Evolutionary conservation across 352 stramenopile genomes (phyloP), one percentile per base, ranked within the genome.

Genomic region (Globisporangium viniferum): DNA sequence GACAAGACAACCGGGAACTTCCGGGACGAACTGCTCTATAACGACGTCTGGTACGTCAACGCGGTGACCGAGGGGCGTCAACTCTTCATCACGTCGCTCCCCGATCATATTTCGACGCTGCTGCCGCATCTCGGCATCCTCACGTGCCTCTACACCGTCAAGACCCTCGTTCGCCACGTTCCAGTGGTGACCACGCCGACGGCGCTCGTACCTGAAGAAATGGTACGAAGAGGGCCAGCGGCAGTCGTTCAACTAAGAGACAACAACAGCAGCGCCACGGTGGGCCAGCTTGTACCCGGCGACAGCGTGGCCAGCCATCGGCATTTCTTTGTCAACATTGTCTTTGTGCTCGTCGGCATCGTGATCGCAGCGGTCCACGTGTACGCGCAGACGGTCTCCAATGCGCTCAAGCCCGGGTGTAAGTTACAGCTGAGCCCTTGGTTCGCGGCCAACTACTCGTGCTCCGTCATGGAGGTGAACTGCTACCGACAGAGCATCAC

Each of bases 51-150:
- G 60, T 66, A 66, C 60, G 33, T 58, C 49, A 58, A 66, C 27
- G 49, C 33, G 5, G 33, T 66, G 18, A 36, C n/a, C 4, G 46
- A 57, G 15, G 44, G 27, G 6, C 60, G 60, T 5, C 49, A 66
- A 20, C 22, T 66, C 76, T 59, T 82, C 74, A 36, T 59, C n/a
- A 73, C 78, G 59, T 82, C 83, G 51, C 88, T 66, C 18, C 29
- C 51, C 27, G 74, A 82, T 39, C 79, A 90, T 62, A 88, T 84
- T 39, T 87, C 72, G 36, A 92, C 79, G 10, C 56, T 71, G 1
- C 10, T 53, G 22, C 57, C 57, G 36, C 57, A 63, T 41, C 6
- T 33, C 4, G 18, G 33, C n/a, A 53, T 63, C n/a, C 20, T 63
- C 14, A 12, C 6, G n/a, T 63, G 57, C 10, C 57, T 63, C 9